Percentiles rank a stretch among this genome's conserved stretches.
Evolutionary conservation across 1,284 basidiomycete genomes (phyloP).

Genomic region (Cryptococcus amylolentus): DNA sequence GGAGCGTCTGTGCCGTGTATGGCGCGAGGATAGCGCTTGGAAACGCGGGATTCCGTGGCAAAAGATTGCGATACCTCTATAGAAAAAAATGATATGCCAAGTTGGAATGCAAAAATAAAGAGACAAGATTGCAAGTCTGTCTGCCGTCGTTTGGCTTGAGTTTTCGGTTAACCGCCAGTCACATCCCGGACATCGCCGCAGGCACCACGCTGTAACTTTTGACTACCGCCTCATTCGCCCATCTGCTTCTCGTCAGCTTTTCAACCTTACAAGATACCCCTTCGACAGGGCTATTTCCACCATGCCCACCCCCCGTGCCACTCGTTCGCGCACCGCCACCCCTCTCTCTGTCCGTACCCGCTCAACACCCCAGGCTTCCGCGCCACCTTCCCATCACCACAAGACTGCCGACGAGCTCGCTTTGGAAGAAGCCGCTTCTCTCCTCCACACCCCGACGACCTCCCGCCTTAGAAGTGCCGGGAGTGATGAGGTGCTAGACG

Average conservation of each 20-base stretch:
- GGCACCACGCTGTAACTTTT: neutral
- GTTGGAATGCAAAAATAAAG: too few relatives aligned
- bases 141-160: too few relatives aligned
- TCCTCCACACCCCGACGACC: constrained; percentile 13
- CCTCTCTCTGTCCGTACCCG: constrained; percentile 5
- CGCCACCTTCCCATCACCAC: constrained; percentile 23
- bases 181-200: neutral
- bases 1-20: too few relatives aligned
- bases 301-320: constrained; percentile 11
- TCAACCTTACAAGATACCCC: neutral
- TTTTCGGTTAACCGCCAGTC: too few relatives aligned
- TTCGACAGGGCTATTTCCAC: neutral
- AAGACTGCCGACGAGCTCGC: constrained; percentile 34
- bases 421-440: constrained; percentile 26
- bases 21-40: too few relatives aligned
- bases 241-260: neutral
- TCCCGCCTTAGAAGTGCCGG: neutral
- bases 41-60: too few relatives aligned
- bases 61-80: too few relatives aligned
- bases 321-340: constrained; percentile 9
- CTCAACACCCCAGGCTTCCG: constrained; percentile 7
- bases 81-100: too few relatives aligned
- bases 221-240: neutral
- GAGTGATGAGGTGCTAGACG: constrained; percentile 6
- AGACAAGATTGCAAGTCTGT: too few relatives aligned